Base-by-base conservation (phyloP, 1,284 basidiomycete species). In the Boletus semigastroideus region DNA sequence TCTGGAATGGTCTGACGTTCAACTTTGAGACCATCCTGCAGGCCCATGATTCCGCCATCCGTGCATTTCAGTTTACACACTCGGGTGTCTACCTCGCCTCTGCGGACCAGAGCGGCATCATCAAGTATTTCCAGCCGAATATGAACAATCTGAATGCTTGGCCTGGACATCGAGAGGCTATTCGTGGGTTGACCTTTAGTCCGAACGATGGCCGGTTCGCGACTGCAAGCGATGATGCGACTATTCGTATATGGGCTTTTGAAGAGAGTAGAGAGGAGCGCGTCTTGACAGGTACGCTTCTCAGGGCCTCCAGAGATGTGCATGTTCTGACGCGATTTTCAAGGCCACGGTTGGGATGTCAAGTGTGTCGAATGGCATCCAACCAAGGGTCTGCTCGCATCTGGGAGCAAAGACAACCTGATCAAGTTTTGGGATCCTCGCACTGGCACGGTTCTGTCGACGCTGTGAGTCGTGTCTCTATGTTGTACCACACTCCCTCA, bases 361-460 rank as follows among this genome's bases (percentile, higher is more conserved):
- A 92, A 96, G 67, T 98, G 94, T 62, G 92, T 98, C 2, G 91
- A 98, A 74, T 99, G 96, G 96, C 96, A 99, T 72, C 92, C 94
- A 5, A 93, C 87, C 4, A 98, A 98, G 71, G 95, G 96, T 4
- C 76, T 99, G 7, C 80, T 99, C 17, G 93, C 92, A 3, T 94
- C 91, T 1, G 96, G 97, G 25, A 92, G 90, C 65, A 98, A 98
- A 72, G 97, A 99, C 71, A 98, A 98, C 71, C 83, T 94, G 60
- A 94, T 99, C 72, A 99, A 98, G 66, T 98, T 99, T 71, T 99
- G 96, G 96, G 96, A 99, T 72, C 97, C 96, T 8, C 79, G 94
- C 40, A 91, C 90, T 10, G 90, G 88, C 34, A 92, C 90, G 6
- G 85, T 87, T 34, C 79, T 98, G 11, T 90, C 90, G 6, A 95